These are phyloP conservation scores for Raddia guianensis DNA, from an alignment of 176 grass and related monocot species.

Conservation along the genomic window DNA sequence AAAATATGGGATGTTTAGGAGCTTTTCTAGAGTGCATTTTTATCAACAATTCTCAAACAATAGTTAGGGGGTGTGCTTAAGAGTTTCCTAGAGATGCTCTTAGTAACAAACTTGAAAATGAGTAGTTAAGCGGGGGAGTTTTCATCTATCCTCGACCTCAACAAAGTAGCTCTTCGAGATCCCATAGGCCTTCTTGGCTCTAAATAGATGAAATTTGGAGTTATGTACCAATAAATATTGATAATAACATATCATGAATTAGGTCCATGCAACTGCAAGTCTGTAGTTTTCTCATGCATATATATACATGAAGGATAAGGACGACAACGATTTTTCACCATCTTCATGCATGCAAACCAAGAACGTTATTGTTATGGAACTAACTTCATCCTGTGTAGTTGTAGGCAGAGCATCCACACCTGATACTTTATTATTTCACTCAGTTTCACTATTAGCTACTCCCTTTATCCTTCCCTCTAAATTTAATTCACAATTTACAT, in stretches of 20 bases:
- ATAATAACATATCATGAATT: not conserved
- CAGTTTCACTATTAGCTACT: no score
- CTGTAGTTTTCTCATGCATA: not conserved
- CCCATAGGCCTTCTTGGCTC: conserved; percentile 20
- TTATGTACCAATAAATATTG: not conserved
- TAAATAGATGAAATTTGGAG: not conserved
- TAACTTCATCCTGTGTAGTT: not conserved
- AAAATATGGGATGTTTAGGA: no score
- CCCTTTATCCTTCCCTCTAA: no score
- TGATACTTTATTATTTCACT: no score
- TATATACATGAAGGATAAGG: not conserved
- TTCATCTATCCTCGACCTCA: not conserved
- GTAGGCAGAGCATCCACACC: not conserved
- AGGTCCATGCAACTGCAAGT: not conserved
- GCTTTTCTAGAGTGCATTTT: no score
- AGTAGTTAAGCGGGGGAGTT: conserved; percentile 5
- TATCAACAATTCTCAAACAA: no score
- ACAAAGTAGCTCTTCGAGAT: conserved; percentile 28
- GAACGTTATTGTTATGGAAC: not conserved
- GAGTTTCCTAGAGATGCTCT: no score
- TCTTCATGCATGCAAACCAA: not conserved
- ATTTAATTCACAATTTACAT: no score
- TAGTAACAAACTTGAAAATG: not conserved
- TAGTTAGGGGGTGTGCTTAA: no score
- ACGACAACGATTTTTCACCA: not conserved